Evolutionary conservation across 1,139 yeast species (phyloP).

Genomic region (Insectozyma bohioensis): DNA sequence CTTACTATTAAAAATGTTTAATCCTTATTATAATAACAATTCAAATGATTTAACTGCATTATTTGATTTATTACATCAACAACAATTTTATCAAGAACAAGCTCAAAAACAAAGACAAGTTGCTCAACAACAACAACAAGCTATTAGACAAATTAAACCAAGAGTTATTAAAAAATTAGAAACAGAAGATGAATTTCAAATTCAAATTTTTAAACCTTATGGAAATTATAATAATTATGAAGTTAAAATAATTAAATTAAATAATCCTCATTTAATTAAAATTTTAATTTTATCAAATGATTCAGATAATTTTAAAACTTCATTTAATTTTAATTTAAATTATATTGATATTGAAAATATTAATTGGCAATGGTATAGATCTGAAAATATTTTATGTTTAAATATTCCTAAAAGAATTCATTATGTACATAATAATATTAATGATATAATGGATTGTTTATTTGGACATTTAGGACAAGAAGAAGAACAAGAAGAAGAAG

Average conservation of each 20-base stretch:
- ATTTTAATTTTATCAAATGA: conserved; percentile 31
- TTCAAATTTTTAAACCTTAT: conserved; percentile 36
- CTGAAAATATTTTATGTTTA: conserved; percentile 38
- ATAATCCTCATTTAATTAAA: conserved; percentile 20
- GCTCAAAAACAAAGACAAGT: conserved; percentile 3
- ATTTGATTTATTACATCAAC: conserved; percentile 14
- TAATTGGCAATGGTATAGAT: conserved; percentile 36
- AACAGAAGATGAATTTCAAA: conserved; percentile 36
- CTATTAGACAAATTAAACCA: conserved; percentile 23
- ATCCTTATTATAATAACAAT: not conserved
- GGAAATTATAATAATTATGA: conserved; percentile 42
- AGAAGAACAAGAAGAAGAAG: conserved; percentile 2
- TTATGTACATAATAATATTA: conserved; percentile 13
- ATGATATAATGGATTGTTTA: conserved; percentile 14
- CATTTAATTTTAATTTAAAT: conserved; percentile 32
- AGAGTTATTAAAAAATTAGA: conserved; percentile 38
- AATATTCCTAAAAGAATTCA: conserved; percentile 36
- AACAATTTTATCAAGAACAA: conserved; percentile 9
- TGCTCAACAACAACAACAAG: conserved; percentile 13
- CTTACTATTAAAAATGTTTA: too few species aligned
- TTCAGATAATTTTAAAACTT: conserved; percentile 34
- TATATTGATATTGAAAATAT: conserved; percentile 35
- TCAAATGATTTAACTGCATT: conserved; percentile 11
- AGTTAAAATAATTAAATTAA: conserved; percentile 31
- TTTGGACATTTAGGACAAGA: conserved; percentile 3